phyloP scores from a whole-genome alignment of 257 asterid species.

The Scutellaria barbata region DNA sequence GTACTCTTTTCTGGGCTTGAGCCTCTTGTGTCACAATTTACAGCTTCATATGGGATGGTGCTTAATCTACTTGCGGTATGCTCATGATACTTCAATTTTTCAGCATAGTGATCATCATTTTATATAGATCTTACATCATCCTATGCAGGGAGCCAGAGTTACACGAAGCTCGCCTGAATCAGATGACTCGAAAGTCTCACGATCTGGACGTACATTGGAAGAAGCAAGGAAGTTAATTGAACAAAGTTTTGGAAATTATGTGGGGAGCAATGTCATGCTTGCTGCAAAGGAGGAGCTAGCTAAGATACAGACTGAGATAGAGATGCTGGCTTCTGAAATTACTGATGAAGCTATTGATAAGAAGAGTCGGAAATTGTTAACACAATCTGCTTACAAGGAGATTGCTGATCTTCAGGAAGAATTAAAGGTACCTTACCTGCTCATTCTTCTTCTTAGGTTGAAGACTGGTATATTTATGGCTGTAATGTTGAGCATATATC shows the following conservation, averaged over 20 bases:
- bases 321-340: conserved; percentile 71
- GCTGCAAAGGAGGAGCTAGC: conserved; percentile 93
- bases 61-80: conserved; percentile 95
- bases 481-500: conserved; percentile 13
- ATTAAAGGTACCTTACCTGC: conserved; percentile 62
- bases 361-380: conserved; percentile 66
- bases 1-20: conserved; percentile 91
- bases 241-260: conserved; percentile 98
- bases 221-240: conserved; percentile 96
- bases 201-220: conserved; percentile 85
- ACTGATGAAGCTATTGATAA: conserved; percentile 88
- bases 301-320: conserved; percentile 82
- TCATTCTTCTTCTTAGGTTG: conserved; percentile 29
- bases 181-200: conserved; percentile 54
- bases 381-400: conserved; percentile 76
- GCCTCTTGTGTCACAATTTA: conserved; percentile 97
- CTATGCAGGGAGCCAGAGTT: conserved; percentile 85
- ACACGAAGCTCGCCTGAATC: conserved; percentile 62
- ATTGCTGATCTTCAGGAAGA: conserved; percentile 85
- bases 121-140: conserved; percentile 33
- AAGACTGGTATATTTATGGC: conserved; percentile 17
- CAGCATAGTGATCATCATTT: conserved; percentile 30
- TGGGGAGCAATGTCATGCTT: conserved; percentile 96
- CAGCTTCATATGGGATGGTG: conserved; percentile 99
- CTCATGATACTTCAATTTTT: conserved; percentile 32